phyloP scores from a whole-genome alignment of 768 basidiomycete genomes.

The Pisolithus sp. region DNA sequence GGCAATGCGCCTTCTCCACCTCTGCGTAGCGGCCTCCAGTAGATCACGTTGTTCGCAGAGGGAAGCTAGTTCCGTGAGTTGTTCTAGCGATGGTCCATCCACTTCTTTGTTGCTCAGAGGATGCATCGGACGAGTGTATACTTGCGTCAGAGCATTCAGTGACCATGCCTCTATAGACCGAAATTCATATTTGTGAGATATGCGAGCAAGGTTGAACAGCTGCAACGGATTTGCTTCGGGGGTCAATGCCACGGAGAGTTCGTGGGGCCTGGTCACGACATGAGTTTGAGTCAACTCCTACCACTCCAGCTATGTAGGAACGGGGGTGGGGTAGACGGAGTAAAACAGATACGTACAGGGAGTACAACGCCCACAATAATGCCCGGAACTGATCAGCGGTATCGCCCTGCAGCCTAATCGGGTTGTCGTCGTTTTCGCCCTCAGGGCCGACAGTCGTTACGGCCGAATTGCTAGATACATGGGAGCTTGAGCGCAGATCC shows the following conservation, averaged over 20 bases:
- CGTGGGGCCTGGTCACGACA: conserved; percentile 33
- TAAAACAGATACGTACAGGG: conserved; percentile 35
- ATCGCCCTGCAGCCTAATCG: conserved; percentile 42
- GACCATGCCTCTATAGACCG: conserved; percentile 41
- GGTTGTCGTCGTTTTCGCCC: conserved; percentile 45
- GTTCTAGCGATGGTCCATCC: conserved; percentile 35
- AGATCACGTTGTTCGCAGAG: conserved; percentile 43
- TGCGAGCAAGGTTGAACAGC: conserved; percentile 41
- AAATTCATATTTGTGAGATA: conserved; percentile 46
- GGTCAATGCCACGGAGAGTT: conserved; percentile 38
- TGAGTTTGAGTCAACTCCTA: not conserved
- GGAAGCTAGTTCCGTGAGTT: conserved; percentile 47
- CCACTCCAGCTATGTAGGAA: no score
- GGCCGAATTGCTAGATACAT: conserved; percentile 10
- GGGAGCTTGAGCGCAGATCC: conserved; percentile 24
- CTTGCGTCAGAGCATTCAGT: conserved; percentile 32
- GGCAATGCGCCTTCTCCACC: conserved; percentile 44
- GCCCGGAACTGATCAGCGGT: conserved; percentile 45
- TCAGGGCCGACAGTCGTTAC: conserved; percentile 31
- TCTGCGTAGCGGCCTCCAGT: conserved; percentile 33
- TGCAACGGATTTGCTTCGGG: conserved; percentile 39
- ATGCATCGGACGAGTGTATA: conserved; percentile 28
- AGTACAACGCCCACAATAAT: conserved; percentile 48
- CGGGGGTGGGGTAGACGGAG: not conserved
- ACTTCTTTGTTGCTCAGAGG: conserved; percentile 23